Base-by-base conservation (phyloP, 495 filamentous ascomycete species). In the Sabuloglossum arenarium region DNA sequence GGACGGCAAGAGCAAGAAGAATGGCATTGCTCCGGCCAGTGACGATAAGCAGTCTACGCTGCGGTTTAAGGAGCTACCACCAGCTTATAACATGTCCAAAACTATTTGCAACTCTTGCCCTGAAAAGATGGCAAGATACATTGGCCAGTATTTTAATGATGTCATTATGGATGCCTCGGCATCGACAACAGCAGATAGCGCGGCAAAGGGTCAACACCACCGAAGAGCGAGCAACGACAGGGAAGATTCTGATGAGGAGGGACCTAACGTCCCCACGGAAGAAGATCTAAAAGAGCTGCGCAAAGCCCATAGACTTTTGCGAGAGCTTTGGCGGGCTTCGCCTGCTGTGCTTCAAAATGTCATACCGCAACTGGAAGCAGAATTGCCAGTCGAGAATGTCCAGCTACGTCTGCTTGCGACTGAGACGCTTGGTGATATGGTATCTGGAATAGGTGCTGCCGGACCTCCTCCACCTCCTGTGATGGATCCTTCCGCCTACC, bases 121-220 rank as follows among this genome's bases (percentile, higher is more conserved):
- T 1, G 91, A 94, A 58, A 86, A 88, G 65, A 96, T 99, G 90
- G 82, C 86, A 0, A 81, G 88, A 51, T 83, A 88, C 61, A 82
- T 96, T 55, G 88, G 87, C 60, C 88, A 93, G 63, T 99, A 96
- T 64, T 99, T 99, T 68, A 91, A 88, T 66, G 87, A 95, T 57
- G 86, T 97, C 24, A 90, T 99, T 55, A 78, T 95, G 47, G 86
- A 95, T 61, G 82, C 85, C 12, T 87, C 90, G 0, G 75, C 79
- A 1, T 60, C 62, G 65, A 0, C 66, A 64, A 6, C 61, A 57
- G 31, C 55, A 61, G 55, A 53, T 59, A 16, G 53, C 57, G 21
- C 63, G 37, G 61, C 53, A 68, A 82, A 73, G 70, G 70, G 62
- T 29, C 45, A 55, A 32, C 64, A 63, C 29, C 63, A 70, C 53